Percentiles rank a stretch among this genome's conserved stretches.
phyloP scores from a whole-genome alignment of 805 yeast species.

The Lachancea kluyveri region DNA sequence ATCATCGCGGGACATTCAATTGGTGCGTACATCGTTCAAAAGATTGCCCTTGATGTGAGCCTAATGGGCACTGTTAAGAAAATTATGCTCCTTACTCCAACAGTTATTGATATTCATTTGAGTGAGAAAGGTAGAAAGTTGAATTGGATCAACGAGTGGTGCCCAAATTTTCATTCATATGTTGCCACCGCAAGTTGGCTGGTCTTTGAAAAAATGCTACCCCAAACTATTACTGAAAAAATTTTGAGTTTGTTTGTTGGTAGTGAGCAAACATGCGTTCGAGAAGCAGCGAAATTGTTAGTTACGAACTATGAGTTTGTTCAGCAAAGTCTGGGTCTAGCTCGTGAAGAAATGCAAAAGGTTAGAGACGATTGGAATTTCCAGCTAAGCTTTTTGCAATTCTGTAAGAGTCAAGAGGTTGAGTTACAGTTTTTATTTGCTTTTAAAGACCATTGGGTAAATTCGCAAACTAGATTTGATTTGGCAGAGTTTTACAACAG shows the following conservation, averaged over 20 bases:
- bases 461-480: constrained; percentile 41
- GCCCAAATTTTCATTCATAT: constrained; percentile 26
- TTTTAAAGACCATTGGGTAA: constrained; percentile 61
- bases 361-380: constrained; percentile 45
- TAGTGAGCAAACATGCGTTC: constrained; percentile 14
- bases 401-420: constrained; percentile 19
- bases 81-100: constrained; percentile 64
- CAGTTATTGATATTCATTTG: constrained; percentile 52
- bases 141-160: constrained; percentile 18
- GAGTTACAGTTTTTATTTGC: constrained; percentile 55
- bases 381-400: constrained; percentile 42
- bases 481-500: constrained; percentile 35
- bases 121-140: constrained; percentile 37
- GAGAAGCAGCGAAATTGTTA: constrained; percentile 39
- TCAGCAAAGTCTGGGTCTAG: constrained; percentile 50
- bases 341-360: constrained; percentile 49
- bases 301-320: constrained; percentile 39
- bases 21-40: constrained; percentile 59
- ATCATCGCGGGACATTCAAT: constrained; percentile 62
- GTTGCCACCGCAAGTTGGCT: constrained; percentile 27
- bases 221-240: constrained; percentile 21
- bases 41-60: constrained; percentile 33
- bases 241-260: constrained; percentile 28
- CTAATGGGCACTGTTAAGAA: constrained; percentile 32
- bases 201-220: constrained; percentile 21